Base-by-base conservation (phyloP, 768 basidiomycete species). In the Collybiopsis confluens region DNA sequence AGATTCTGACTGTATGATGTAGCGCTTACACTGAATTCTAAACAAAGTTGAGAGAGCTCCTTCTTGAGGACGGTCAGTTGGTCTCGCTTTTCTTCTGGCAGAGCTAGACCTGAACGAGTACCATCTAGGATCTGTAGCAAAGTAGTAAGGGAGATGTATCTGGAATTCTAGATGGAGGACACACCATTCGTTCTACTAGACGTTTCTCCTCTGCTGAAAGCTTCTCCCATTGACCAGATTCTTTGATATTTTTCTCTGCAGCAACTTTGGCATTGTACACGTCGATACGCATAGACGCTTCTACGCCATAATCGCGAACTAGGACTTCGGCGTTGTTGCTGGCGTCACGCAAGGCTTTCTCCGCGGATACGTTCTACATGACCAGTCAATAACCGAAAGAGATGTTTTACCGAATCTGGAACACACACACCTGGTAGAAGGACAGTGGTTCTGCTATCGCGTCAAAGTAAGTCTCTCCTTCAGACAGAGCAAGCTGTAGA, bases 261-360 rank as follows among this genome's bases (percentile, higher is more conserved):
- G 78, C 76, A 6, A 79, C 69, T 66, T 90, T 88, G 41, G 86
- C 86, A 45, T 80, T 72, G 74, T 79, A 94, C 45, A 94, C 78
- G 62, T 95, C 92, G 45, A 86, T 64, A 11, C 91, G 82, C 88
- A 92, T 91, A 13, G 84, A 85, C 1, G 80, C 74, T 62, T 93
- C 88, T 51, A 92, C 88, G 23, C 73, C 73, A 59, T 81, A 92
- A 59, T 90, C 82, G 52, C 86, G 82, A 16, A 84, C 70, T 28
- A 81, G 71, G n/a, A 80, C 76, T 64, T 92, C 88, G 2, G 86
- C 85, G 37, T 79, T 78, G 52, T 82, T 90, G 3, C 88, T 85
- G 1, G 90, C 88, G 63, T 93, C 91, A 1, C 92, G 81, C n/a
- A 94, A 77, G 40, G 78, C 81, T 64, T 90, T 85, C 52, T 76